A percentile compares a stretch with the other conserved stretches of the same genome.
Conservation (phyloP, 1,284 basidiomycete species). For the Malassezia vespertilionis region DNA sequence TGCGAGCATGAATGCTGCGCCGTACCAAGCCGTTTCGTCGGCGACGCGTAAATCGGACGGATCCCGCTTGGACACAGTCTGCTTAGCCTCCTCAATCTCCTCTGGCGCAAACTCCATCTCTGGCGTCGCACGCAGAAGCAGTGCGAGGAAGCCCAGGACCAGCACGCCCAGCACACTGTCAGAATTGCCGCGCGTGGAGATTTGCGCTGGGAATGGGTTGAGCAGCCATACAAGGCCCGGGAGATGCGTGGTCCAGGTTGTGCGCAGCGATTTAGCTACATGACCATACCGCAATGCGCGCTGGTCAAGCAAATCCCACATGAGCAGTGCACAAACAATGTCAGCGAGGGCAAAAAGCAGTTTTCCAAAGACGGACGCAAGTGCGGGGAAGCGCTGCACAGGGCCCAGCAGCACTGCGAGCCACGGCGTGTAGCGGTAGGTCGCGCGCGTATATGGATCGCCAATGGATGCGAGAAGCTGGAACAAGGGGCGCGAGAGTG, state of each 20-base stretch:
- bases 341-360: slow-evolving; percentile 77
- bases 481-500: slow-evolving; percentile 26
- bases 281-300: slow-evolving; percentile 5
- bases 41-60: slow-evolving; percentile 11
- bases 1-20: slow-evolving; percentile 29
- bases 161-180: slow-evolving; percentile 75
- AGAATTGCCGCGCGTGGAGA: slow-evolving; percentile 88
- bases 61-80: no score
- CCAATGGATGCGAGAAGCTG: slow-evolving; percentile 29
- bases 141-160: slow-evolving; percentile 61
- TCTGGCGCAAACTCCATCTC: slow-evolving; percentile 18
- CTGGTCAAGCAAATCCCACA: slow-evolving; percentile 57
- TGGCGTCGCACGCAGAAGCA: slow-evolving; percentile 30
- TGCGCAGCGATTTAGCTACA: neutral
- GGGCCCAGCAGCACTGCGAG: slow-evolving; percentile 72
- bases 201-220: slow-evolving; percentile 87
- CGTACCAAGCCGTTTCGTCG: slow-evolving; percentile 2
- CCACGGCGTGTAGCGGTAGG: slow-evolving; percentile 91
- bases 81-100: neutral
- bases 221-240: slow-evolving; percentile 63
- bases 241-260: slow-evolving; percentile 18
- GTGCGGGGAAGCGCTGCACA: slow-evolving; percentile 54
- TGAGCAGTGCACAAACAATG: slow-evolving; percentile 65
- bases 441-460: slow-evolving; percentile 83
- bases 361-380: slow-evolving; percentile 60